A percentile compares a stretch with the other conserved stretches of the same genome.
phyloP scores from a whole-genome alignment of 345 rosid species.

The Psidium friedrichsthalianum region DNA sequence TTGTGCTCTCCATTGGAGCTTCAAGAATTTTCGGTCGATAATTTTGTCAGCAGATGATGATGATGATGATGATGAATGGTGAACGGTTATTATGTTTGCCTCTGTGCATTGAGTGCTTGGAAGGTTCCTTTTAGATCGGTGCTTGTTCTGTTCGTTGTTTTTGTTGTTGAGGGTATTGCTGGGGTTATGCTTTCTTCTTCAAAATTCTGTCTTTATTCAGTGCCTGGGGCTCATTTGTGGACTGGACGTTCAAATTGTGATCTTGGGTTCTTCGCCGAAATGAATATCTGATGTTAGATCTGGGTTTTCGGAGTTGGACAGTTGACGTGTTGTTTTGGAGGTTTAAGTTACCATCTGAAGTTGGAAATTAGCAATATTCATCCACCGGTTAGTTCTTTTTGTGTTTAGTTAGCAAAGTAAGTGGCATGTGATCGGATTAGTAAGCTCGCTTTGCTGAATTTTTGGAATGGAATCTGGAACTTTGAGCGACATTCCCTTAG shows the following conservation, averaged over 20 bases:
- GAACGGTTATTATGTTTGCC: neutral
- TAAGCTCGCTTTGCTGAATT: neutral
- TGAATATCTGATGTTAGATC: slow-evolving; percentile 1
- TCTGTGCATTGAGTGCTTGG: neutral
- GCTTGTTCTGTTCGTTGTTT: neutral
- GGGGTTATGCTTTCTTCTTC: neutral
- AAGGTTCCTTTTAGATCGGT: neutral
- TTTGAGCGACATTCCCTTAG: neutral
- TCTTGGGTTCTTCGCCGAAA: neutral
- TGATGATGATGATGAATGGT: neutral
- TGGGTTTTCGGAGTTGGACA: neutral
- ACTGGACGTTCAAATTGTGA: neutral
- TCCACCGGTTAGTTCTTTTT: neutral
- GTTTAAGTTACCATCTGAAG: neutral
- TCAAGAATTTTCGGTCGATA: neutral
- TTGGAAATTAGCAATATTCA: neutral
- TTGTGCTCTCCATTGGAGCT: neutral
- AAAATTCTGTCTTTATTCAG: neutral
- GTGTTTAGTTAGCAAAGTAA: neutral
- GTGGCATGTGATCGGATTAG: neutral
- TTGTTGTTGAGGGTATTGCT: neutral
- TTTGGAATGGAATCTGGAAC: neutral
- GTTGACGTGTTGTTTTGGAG: neutral
- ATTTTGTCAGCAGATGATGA: neutral
- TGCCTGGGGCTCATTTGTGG: neutral